phyloP scores from a whole-genome alignment of 345 rosid genomes.

The Dipteronia sinensis region DNA sequence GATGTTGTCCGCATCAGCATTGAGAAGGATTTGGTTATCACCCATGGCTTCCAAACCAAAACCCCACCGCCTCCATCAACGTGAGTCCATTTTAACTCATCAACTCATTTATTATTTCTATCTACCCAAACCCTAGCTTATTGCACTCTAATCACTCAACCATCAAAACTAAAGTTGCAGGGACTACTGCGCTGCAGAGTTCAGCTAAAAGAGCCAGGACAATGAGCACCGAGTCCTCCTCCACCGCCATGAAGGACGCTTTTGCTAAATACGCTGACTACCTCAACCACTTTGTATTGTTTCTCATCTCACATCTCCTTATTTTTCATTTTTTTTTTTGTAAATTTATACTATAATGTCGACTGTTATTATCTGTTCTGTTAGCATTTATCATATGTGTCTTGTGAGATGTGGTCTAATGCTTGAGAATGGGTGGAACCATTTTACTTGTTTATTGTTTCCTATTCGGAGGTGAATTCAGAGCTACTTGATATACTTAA shows the following conservation, averaged over 20 bases:
- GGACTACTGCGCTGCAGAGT: conserved; percentile 36
- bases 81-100: conserved; percentile 20
- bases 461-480: no score
- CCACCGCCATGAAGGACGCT: conserved; percentile 46
- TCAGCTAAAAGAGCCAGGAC: conserved; percentile 46
- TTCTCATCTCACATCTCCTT: neutral
- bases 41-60: conserved; percentile 55
- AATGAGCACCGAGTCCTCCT: conserved; percentile 49
- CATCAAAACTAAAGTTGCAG: conserved; percentile 30
- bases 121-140: neutral
- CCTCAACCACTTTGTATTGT: conserved; percentile 64
- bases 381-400: neutral
- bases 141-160: neutral
- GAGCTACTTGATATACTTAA: no score
- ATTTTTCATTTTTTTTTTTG: no score
- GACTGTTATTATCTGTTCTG: no score
- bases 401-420: no score
- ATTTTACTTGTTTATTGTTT: no score
- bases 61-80: conserved; percentile 46
- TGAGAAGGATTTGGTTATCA: conserved; percentile 26
- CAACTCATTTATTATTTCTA: neutral
- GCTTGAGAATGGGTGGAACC: no score
- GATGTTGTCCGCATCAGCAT: conserved; percentile 38
- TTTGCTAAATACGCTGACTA: conserved; percentile 59
- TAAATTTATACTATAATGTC: neutral